Conservation (phyloP, 2,329 filamentous ascomycete genomes). For the Penicillium sumatraense region DNA sequence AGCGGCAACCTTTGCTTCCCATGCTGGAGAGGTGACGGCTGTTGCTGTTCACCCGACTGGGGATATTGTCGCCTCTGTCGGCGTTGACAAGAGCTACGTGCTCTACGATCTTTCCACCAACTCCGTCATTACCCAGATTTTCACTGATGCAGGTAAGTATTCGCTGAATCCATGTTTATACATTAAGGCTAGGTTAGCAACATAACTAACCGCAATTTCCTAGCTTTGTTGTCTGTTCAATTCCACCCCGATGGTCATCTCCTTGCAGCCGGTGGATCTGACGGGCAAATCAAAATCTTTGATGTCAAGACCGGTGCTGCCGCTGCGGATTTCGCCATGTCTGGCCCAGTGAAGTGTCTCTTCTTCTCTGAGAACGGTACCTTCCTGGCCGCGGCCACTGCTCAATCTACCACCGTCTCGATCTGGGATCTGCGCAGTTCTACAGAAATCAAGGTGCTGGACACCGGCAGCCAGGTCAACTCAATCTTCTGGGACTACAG, state of each 20-base stretch:
- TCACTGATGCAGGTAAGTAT: slow-evolving; percentile 74
- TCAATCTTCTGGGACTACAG: slow-evolving; percentile 90
- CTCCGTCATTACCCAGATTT: slow-evolving; percentile 76
- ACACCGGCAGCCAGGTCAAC: slow-evolving; percentile 78
- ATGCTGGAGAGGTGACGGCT: slow-evolving; percentile 79
- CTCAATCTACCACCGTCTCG: slow-evolving; percentile 76
- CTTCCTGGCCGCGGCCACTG: slow-evolving; percentile 84
- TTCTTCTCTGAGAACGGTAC: slow-evolving; percentile 96
- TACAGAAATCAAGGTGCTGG: slow-evolving; percentile 79
- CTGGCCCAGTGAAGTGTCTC: slow-evolving; percentile 72
- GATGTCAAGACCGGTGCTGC: slow-evolving; percentile 79
- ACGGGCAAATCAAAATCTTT: slow-evolving; percentile 85
- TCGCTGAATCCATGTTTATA: not conserved
- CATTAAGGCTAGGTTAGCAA: not conserved
- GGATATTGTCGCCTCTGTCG: slow-evolving; percentile 82
- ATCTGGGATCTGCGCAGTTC: slow-evolving; percentile 93
- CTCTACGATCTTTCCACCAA: slow-evolving; percentile 78
- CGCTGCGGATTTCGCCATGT: slow-evolving; percentile 72
- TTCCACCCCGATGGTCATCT: slow-evolving; percentile 99
- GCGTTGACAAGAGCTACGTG: slow-evolving; percentile 88
- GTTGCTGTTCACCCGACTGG: slow-evolving; percentile 82
- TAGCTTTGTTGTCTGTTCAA: slow-evolving; percentile 74
- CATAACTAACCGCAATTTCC: slow-evolving; percentile 21
- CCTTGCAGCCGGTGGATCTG: slow-evolving; percentile 78
- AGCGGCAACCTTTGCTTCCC: slow-evolving; percentile 72